These are phyloP conservation scores for Plantago major DNA, from an alignment of 257 asterid species.

Conservation along the genomic window DNA sequence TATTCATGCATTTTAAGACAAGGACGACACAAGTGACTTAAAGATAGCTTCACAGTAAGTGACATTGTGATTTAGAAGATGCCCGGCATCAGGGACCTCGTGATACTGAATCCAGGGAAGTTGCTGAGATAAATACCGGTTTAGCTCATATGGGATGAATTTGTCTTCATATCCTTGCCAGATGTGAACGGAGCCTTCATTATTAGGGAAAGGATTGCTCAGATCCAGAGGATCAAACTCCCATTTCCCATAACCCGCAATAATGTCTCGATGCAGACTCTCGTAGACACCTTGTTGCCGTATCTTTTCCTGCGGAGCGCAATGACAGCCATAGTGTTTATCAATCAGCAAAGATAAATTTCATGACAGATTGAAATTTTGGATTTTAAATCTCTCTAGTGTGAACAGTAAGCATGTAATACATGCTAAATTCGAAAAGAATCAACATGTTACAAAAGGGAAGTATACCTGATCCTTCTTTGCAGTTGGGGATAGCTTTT, in stretches of 20 bases:
- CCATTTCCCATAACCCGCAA: constrained; percentile 50
- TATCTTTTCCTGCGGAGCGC: constrained; percentile 37
- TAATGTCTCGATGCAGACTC: constrained; percentile 51
- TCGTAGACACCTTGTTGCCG: constrained; percentile 66
- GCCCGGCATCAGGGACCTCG: constrained; percentile 68
- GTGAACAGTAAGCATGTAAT: background rate
- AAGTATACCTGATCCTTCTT: constrained; percentile 51
- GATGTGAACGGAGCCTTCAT: constrained; percentile 62
- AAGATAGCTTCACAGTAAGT: constrained; percentile 50
- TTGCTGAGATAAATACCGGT: constrained; percentile 37
- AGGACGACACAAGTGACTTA: constrained; percentile 32
- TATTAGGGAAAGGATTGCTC: constrained; percentile 52
- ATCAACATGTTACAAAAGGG: background rate
- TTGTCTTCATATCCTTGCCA: constrained; percentile 78
- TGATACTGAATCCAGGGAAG: constrained; percentile 77
- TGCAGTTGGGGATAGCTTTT: constrained; percentile 36
- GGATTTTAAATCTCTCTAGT: background rate
- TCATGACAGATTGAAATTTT: background rate
- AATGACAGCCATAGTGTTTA: too few relatives aligned
- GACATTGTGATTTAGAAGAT: constrained; percentile 41
- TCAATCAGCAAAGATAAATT: background rate
- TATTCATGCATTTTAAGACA: constrained; percentile 2
- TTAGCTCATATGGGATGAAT: constrained; percentile 39
- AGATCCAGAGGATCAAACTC: constrained; percentile 58
- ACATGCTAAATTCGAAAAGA: background rate